A percentile compares a stretch with the other conserved stretches of the same genome.
phyloP scores from a whole-genome alignment of 352 stramenopile species.

The Pythium aristosporum region DNA sequence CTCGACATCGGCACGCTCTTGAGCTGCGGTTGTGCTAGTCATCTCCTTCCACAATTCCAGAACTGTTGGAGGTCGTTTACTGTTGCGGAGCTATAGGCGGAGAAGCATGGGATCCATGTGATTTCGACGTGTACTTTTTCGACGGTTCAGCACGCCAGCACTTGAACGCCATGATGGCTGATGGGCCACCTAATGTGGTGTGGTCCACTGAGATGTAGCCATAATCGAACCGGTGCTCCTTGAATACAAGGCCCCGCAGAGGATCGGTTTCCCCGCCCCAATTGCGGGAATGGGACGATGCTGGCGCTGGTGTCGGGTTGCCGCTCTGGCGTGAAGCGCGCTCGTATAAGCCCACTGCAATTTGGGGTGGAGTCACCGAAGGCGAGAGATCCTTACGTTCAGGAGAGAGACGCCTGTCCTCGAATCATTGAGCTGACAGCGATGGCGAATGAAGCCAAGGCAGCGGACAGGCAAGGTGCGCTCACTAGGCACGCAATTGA shows the following conservation, averaged over 20 bases:
- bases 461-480: not conserved
- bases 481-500: not conserved
- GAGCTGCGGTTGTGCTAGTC: too few relatives aligned
- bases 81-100: too few relatives aligned
- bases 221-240: not conserved
- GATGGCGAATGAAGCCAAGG: conserved; percentile 1
- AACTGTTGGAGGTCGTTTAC: too few relatives aligned
- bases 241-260: not conserved
- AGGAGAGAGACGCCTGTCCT: not conserved
- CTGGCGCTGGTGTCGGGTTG: conserved; percentile 5
- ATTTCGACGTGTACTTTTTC: too few relatives aligned
- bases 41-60: too few relatives aligned
- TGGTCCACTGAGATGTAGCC: conserved; percentile 21
- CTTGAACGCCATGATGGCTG: not conserved
- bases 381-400: not conserved
- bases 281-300: conserved; percentile 3
- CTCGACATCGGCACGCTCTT: too few relatives aligned
- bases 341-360: not conserved
- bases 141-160: too few relatives aligned
- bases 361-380: too few relatives aligned
- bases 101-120: too few relatives aligned
- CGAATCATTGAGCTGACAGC: not conserved
- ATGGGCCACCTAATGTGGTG: conserved; percentile 2
- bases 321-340: not conserved
- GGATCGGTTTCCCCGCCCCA: not conserved